Conservation (phyloP, 345 rosid species). For the Fremontodendron californicum region DNA sequence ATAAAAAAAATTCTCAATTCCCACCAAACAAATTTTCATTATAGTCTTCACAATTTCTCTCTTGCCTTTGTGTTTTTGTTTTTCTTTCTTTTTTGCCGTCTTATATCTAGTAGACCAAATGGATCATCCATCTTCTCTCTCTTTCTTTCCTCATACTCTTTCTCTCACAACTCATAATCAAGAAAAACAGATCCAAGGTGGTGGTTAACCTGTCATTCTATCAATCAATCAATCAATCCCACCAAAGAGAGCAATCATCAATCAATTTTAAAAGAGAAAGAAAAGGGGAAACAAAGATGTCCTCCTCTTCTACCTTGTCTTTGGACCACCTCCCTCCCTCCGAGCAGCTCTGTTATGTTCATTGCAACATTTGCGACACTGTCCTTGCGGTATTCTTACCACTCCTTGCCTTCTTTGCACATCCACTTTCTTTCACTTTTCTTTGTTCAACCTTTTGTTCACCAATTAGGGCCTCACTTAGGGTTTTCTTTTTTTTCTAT, state of each 20-base stretch:
- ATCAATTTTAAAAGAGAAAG: slow-evolving; percentile 25
- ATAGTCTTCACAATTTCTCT: too few species aligned
- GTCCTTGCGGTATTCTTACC: slow-evolving; percentile 43
- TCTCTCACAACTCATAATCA: slow-evolving; percentile 31
- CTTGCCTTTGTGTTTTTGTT: too few species aligned
- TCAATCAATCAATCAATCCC: slow-evolving; percentile 45
- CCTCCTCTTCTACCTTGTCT: slow-evolving; percentile 18
- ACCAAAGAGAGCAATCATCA: slow-evolving; percentile 20
- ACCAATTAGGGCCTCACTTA: background rate
- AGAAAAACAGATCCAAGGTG: slow-evolving; percentile 46
- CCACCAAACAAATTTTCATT: too few species aligned
- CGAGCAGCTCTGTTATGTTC: slow-evolving; percentile 58
- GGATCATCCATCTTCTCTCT: slow-evolving; percentile 15
- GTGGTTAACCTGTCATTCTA: slow-evolving; percentile 52
- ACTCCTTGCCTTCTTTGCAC: background rate
- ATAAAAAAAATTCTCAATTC: too few species aligned
- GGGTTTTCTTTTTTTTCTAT: background rate
- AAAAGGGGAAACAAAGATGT: slow-evolving; percentile 12
- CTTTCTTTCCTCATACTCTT: slow-evolving; percentile 14
- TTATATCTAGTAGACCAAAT: slow-evolving; percentile 26
- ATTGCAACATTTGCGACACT: slow-evolving; percentile 57
- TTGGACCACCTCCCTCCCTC: slow-evolving; percentile 39
- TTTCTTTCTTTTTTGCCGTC: slow-evolving; percentile 7
- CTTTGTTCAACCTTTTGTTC: background rate
- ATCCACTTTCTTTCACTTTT: background rate